Base-by-base conservation (phyloP, 2,329 filamentous ascomycete species). In the Penicillium polonicum region DNA sequence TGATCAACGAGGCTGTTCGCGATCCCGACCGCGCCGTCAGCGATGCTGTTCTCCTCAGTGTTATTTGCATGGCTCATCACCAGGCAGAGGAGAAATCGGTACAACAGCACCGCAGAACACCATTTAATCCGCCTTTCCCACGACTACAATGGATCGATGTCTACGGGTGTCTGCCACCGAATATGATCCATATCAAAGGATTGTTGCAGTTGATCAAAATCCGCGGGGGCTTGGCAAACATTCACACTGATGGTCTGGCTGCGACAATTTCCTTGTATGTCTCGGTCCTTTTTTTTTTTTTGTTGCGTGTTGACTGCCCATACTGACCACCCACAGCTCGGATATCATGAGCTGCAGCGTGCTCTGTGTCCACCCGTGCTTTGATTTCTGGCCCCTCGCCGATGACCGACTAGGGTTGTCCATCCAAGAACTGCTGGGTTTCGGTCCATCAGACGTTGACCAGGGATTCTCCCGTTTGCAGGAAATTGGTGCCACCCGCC, bases 181-280 rank as follows among this genome's bases (percentile, higher is more conserved):
- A 75, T 29, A 64, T 73, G 43, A 64, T 74, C 3, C 74, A 76
- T 58, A 59, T 73, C 12, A 61, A 67, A 48, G 74, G 74, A 0
- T 57, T 76, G 31, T 60, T 71, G 6, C 70, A 74, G 46, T 65
- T 76, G 60, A 57, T 78, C 41, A 68, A 70, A 21, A 49, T 75
- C 7, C 70, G 71, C 31, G 76, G 76, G 6, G 76, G 76, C 0
- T 55, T 78, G 9, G 59, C 67, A 5, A 69, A 72, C 13, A 68
- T 78, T 33, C 66, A 65, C 35, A 62, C 75, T 21, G 70, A 71
- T 9, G 75, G 76, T 3, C 57, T 78, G 29, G 70, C 72, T 8
- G 66, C 73, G 35, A 70, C 71, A 0, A 63, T 78, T 27, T 74
- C 70, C n/a, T 75, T 74, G 74, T 76, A 68, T 59, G 72, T 65